phyloP scores from a whole-genome alignment of 2,329 filamentous ascomycete genomes.

The Podosphaera aphanis region DNA sequence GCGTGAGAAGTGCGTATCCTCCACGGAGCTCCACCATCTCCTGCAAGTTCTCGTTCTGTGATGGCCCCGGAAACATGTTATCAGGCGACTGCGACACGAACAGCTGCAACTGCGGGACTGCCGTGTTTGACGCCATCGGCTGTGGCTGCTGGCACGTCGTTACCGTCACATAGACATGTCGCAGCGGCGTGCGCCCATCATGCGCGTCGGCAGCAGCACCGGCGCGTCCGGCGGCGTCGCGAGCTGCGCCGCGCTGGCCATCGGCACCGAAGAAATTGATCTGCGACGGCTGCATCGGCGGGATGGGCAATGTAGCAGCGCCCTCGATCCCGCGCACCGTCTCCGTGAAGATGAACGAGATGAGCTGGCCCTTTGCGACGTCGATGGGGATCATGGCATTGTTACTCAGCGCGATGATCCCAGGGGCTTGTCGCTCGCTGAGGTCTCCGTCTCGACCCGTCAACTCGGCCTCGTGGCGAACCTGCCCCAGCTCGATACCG shows the following conservation, averaged over 20 bases:
- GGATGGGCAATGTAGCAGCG: constrained; percentile 15
- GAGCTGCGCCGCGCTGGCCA: constrained; percentile 6
- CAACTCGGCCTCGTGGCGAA: constrained; percentile 37
- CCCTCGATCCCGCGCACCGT: constrained; percentile 28
- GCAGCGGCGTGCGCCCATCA: no score
- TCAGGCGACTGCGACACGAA: constrained; percentile 46
- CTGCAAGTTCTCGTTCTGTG: constrained; percentile 6
- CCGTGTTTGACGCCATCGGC: constrained; percentile 7
- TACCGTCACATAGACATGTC: constrained; percentile 49
- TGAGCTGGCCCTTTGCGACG: constrained; percentile 35
- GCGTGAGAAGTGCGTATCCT: constrained; percentile 25
- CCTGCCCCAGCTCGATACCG: constrained; percentile 13
- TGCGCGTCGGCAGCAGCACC: no score
- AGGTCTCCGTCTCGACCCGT: constrained; percentile 35
- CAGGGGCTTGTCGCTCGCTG: constrained; percentile 32
- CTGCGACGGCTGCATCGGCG: constrained; percentile 17
- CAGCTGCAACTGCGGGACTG: constrained; percentile 41
- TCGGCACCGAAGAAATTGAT: constrained; percentile 6
- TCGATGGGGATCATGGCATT: constrained; percentile 39
- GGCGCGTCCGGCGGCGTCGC: constrained; percentile 1
- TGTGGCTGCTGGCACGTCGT: constrained; percentile 65
- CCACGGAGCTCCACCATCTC: constrained; percentile 7
- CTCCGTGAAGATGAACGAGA: constrained; percentile 40
- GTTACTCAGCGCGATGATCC: constrained; percentile 30
- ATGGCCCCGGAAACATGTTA: constrained; percentile 44